Base-by-base conservation (phyloP, 371 early-diverging fungal species). In the Mortierella sp. region DNA sequence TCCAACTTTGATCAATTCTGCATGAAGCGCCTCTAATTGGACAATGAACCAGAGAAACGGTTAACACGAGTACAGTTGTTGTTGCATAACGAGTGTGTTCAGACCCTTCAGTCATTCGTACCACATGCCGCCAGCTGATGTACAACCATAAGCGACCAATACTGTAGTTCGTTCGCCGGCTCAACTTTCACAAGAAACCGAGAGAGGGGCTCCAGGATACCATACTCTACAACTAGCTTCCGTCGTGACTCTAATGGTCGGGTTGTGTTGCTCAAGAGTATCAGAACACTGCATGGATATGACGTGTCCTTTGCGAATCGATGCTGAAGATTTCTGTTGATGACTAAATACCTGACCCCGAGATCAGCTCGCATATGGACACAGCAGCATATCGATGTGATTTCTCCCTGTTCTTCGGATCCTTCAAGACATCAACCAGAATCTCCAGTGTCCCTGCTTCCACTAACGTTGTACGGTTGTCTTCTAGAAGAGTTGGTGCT, bases 101-200 rank as follows among this genome's bases (percentile, higher is more conserved):
- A 10, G 34, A 34, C 10, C 34, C 34, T 34, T 10, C 7, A 34
- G 17, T 34, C 5, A 19, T 13, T 41, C 52, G 47, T 85, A 91
- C 91, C 91, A 37, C 81, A 79, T 10, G 91, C 79, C 0, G 88
- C 85, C 3, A 94, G 76, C 65, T 93, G 92, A 67, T 93, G 91
- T 10, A 92, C 63, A 1, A 92, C 82, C 85, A 92, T 88, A 40
- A 94, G 67, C 6, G 89, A 85, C 93, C 93, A 94, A 58, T 92
- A 92, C 53, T 90, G 90, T 6, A 93, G 74, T 56, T 94, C 94
- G 54, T 88, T 92, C 55, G 89, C 90, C 8, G 84, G 87, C 19
- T 85, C 79, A 0, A 81, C 72, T 4, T 85, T 80, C 24, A 83
- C 80, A 31, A 94, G 72, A 55, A 91, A 87, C 0, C 71, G 70